phyloP scores from a whole-genome alignment of 306 rosid genomes.

The Cicer arietinum region DNA sequence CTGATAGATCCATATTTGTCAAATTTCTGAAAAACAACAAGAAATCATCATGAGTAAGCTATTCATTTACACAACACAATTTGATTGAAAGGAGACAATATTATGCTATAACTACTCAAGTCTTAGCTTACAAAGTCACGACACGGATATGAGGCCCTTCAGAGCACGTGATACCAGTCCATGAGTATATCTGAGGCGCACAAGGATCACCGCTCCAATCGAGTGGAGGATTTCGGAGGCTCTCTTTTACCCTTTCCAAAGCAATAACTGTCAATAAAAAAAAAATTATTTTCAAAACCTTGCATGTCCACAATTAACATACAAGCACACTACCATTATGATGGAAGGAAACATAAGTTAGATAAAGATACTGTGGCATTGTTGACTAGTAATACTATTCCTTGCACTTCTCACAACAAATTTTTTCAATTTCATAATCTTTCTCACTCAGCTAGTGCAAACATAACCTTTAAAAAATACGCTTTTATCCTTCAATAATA shows the following conservation, averaged over 20 bases:
- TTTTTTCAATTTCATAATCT: not conserved
- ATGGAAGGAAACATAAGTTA: constrained; percentile 10
- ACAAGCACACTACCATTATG: constrained; percentile 3
- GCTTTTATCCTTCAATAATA: constrained; percentile 1
- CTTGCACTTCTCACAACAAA: not conserved
- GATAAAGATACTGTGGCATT: not conserved
- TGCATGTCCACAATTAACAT: not conserved
- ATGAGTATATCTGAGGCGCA: constrained; percentile 69
- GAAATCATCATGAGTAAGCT: constrained; percentile 44
- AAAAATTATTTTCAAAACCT: constrained; percentile 42
- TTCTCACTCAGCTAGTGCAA: not conserved
- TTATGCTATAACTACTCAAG: constrained; percentile 29
- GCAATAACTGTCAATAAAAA: constrained; percentile 66
- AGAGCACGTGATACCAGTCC: constrained; percentile 93
- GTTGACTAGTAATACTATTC: not conserved
- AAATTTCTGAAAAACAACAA: constrained; percentile 71
- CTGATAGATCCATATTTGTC: constrained; percentile 83
- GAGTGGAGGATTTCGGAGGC: constrained; percentile 67
- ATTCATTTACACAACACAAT: constrained; percentile 34
- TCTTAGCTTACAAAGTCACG: constrained; percentile 69
- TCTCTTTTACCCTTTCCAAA: constrained; percentile 56
- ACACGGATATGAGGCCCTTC: constrained; percentile 71
- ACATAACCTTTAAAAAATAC: not conserved
- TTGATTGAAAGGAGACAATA: constrained; percentile 22
- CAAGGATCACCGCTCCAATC: constrained; percentile 98